phyloP scores from a whole-genome alignment of 2,329 filamentous ascomycete species.

The Paecilomyces fulvus region DNA sequence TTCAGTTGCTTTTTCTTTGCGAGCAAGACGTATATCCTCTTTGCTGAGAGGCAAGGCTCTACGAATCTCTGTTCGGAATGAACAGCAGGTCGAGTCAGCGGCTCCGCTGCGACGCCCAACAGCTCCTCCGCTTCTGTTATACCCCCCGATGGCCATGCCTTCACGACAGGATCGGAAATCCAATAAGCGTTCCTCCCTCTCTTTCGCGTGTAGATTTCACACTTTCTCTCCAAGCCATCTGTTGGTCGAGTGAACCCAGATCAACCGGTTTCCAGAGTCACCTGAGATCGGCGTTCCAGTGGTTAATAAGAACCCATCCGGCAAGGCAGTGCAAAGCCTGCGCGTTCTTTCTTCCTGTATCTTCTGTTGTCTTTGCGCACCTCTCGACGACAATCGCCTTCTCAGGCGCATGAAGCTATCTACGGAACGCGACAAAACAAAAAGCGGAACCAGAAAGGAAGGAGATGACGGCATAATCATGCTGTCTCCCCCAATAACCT shows the following conservation, averaged over 20 bases:
- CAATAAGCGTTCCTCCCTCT: neutral
- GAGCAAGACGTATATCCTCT: neutral
- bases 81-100: neutral
- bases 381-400: neutral
- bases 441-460: slow-evolving; percentile 4
- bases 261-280: neutral
- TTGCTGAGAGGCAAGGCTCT: neutral
- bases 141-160: neutral
- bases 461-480: neutral
- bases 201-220: neutral
- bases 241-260: neutral
- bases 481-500: neutral
- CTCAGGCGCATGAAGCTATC: slow-evolving; percentile 23
- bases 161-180: neutral
- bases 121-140: neutral
- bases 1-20: neutral
- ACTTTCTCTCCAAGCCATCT: neutral
- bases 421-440: slow-evolving; percentile 24
- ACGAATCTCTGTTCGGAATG: neutral
- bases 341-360: neutral
- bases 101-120: neutral
- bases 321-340: neutral
- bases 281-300: neutral
- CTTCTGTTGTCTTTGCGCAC: neutral
- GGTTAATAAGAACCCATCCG: neutral